phyloP scores from a whole-genome alignment of 2,329 filamentous ascomycete species.

The Paecilomyces formosus region DNA sequence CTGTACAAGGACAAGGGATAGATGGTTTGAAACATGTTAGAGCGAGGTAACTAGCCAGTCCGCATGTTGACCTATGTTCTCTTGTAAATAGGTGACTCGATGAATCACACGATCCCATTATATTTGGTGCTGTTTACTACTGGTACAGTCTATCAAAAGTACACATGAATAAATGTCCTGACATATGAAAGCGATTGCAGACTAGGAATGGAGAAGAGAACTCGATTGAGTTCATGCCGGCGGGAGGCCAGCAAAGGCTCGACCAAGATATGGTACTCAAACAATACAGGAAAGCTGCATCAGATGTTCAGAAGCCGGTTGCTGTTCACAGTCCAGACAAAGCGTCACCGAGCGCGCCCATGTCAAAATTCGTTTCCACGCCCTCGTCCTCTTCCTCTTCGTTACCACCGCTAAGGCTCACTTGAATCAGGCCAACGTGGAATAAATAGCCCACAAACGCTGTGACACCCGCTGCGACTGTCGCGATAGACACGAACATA shows the following conservation, averaged over 20 bases:
- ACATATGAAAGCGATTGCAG: not conserved
- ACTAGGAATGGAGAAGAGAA: no score
- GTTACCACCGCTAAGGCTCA: slow-evolving; percentile 1
- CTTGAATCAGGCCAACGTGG: slow-evolving; percentile 17
- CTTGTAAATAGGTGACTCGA: not conserved
- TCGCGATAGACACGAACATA: slow-evolving; percentile 26
- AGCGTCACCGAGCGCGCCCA: not conserved
- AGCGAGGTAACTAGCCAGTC: not conserved
- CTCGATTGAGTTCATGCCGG: not conserved
- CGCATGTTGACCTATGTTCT: not conserved
- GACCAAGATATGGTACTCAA: not conserved
- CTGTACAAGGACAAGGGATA: not conserved
- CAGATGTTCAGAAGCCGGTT: not conserved
- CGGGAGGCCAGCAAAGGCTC: not conserved
- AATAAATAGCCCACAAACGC: slow-evolving; percentile 31
- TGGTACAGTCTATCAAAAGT: not conserved
- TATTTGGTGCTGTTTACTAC: not conserved
- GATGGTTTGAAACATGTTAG: not conserved
- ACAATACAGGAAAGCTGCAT: not conserved
- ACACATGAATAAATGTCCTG: not conserved
- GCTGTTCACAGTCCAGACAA: not conserved
- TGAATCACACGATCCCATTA: not conserved
- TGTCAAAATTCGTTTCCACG: not conserved
- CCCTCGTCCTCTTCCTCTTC: slow-evolving; percentile 2
- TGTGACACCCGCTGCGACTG: slow-evolving; percentile 25